Evolutionary conservation across 139 green algal genomes (phyloP).

Genomic region (Closterium sp.): DNA sequence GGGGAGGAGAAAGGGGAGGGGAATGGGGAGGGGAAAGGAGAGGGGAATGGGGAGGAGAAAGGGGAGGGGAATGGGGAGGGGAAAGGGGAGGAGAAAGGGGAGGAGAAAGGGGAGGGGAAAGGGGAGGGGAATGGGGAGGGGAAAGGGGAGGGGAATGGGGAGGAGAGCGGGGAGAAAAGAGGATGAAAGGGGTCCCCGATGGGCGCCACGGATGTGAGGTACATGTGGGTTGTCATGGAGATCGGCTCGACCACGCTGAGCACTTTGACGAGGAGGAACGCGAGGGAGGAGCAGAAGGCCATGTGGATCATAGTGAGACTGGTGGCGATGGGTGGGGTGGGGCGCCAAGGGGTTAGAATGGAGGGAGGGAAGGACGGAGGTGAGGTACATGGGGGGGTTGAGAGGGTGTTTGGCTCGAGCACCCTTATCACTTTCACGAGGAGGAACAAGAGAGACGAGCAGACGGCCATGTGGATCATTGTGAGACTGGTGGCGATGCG

Average conservation of each 20-base stretch:
- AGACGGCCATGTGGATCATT: conserved; percentile 59
- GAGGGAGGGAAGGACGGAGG: conserved; percentile 40
- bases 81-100: conserved; percentile 51
- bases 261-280: conserved; percentile 30
- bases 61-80: neutral
- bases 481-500: conserved; percentile 60
- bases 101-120: neutral
- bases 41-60: neutral
- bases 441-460: conserved; percentile 29
- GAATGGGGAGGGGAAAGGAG: neutral
- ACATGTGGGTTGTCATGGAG: conserved; percentile 6
- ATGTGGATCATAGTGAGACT: conserved; percentile 63
- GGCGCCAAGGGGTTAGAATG: too few species aligned
- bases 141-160: neutral
- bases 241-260: conserved; percentile 35
- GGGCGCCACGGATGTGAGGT: conserved; percentile 41
- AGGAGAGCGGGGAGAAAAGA: neutral
- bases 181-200: conserved; percentile 58
- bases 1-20: neutral
- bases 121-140: too few species aligned
- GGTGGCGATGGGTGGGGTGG: neutral
- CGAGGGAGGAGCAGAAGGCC: conserved; percentile 51
- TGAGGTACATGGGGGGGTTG: conserved; percentile 2
- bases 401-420: conserved; percentile 34
- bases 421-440: conserved; percentile 7